These are phyloP conservation scores for Lagerstroemia speciosa DNA, from an alignment of 345 rosid genomes.

Conservation along the genomic window DNA sequence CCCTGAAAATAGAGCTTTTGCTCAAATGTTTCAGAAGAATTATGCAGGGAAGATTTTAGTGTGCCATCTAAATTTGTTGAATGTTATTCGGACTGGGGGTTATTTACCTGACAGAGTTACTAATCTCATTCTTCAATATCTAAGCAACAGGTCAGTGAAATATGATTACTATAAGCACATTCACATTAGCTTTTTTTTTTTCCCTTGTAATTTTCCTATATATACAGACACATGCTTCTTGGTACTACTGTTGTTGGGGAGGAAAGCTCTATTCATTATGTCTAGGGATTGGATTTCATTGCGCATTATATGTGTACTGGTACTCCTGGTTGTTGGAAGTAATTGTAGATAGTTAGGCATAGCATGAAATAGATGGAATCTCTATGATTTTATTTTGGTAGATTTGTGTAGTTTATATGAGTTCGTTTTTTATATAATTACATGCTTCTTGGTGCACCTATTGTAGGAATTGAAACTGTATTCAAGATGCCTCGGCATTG, in stretches of 20 bases:
- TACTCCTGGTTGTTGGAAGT: neutral
- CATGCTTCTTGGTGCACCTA: no score
- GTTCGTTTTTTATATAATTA: no score
- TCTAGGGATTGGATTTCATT: neutral
- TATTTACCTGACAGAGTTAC: constrained; percentile 96
- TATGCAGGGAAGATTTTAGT: constrained; percentile 90
- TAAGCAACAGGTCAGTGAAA: constrained; percentile 71
- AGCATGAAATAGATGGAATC: neutral
- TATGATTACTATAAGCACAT: neutral
- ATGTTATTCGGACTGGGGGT: constrained; percentile 73
- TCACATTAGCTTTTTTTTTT: neutral
- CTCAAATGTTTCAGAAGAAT: constrained; percentile 86
- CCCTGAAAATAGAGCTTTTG: constrained; percentile 76
- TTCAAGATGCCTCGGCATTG: no score
- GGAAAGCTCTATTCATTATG: neutral
- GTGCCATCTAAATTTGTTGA: constrained; percentile 79
- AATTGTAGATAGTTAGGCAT: neutral
- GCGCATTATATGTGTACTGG: neutral
- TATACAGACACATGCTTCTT: neutral
- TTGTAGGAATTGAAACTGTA: no score
- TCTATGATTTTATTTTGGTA: no score
- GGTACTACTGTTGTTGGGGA: neutral
- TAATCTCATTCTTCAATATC: constrained; percentile 88
- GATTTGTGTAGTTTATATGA: no score
- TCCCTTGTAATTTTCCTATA: neutral